Percentiles rank a stretch among this genome's conserved stretches.
These are phyloP conservation scores for Lecanoromycetidae sp. DNA, from an alignment of 2,329 filamentous ascomycete genomes.

Conservation along the genomic window DNA sequence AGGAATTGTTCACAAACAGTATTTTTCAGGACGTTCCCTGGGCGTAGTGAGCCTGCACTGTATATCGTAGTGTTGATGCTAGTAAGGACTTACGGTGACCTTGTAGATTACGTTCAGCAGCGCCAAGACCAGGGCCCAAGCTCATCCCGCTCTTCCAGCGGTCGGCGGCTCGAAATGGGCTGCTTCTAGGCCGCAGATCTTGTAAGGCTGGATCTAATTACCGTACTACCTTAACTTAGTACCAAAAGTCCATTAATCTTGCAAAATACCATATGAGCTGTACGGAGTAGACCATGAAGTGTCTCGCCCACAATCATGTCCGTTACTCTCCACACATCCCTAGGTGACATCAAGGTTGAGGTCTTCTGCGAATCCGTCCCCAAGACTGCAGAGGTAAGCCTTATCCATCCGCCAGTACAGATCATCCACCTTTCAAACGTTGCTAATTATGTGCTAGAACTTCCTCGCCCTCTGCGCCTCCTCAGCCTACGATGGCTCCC, in stretches of 20 bases:
- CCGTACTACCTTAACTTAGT: no score
- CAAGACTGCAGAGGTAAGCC: slow-evolving; percentile 70
- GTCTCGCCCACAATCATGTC: slow-evolving; percentile 11
- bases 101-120: slow-evolving; percentile 1
- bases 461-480: slow-evolving; percentile 55
- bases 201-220: neutral
- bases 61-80: no score
- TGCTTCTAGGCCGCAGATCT: slow-evolving; percentile 10
- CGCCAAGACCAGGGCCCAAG: neutral
- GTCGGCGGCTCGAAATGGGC: neutral
- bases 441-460: slow-evolving; percentile 32
- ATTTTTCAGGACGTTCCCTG: no score
- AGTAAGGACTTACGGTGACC: neutral
- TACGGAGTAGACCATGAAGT: neutral
- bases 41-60: no score
- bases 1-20: neutral
- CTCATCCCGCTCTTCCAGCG: neutral
- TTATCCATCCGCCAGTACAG: neutral
- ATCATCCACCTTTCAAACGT: neutral
- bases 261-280: neutral
- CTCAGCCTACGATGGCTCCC: slow-evolving; percentile 47
- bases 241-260: neutral
- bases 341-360: slow-evolving; percentile 87
- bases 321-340: slow-evolving; percentile 60
- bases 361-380: slow-evolving; percentile 92